Percentiles rank a stretch among this genome's conserved stretches.
These are phyloP conservation scores for Diutina siamensis DNA, from an alignment of 1,139 yeast genomes.

Conservation along the genomic window DNA sequence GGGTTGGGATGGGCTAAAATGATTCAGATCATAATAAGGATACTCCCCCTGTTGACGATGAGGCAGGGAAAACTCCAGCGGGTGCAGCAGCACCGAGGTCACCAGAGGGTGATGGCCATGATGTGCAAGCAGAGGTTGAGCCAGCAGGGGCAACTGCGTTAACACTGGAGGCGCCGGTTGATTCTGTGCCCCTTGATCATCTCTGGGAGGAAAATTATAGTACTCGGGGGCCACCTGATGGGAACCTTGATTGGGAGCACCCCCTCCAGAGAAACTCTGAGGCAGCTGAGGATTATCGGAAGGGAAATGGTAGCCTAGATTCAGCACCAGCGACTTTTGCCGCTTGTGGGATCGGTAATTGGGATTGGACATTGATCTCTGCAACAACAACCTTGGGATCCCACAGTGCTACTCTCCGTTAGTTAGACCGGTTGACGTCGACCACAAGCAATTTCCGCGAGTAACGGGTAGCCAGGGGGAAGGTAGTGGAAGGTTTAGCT, in stretches of 20 bases:
- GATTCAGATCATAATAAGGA: background rate
- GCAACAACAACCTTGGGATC: no score
- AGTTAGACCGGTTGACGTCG: no score
- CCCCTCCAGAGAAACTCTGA: background rate
- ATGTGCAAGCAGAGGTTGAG: background rate
- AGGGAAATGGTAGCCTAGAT: slow-evolving; percentile 21
- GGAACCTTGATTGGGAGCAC: background rate
- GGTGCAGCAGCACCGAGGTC: slow-evolving; percentile 5
- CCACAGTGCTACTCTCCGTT: background rate
- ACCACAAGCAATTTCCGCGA: no score
- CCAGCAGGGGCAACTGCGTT: background rate
- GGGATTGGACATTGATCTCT: slow-evolving; percentile 5
- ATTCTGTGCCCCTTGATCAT: background rate
- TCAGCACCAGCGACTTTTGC: slow-evolving; percentile 31
- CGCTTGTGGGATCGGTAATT: slow-evolving; percentile 20
- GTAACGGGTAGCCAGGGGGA: background rate
- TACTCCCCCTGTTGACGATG: background rate
- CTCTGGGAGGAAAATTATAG: background rate
- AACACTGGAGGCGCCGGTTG: no score
- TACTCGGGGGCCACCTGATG: background rate
- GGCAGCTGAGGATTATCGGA: slow-evolving; percentile 6
- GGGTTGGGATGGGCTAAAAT: slow-evolving; percentile 1
- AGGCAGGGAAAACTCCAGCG: slow-evolving; percentile 5
- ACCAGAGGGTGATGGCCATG: slow-evolving; percentile 1
- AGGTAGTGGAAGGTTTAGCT: background rate